Evolutionary conservation across 331 rosid genomes (phyloP), one percentile per base, ranked within the genome.

Genomic region (Prunus yedoensis): DNA sequence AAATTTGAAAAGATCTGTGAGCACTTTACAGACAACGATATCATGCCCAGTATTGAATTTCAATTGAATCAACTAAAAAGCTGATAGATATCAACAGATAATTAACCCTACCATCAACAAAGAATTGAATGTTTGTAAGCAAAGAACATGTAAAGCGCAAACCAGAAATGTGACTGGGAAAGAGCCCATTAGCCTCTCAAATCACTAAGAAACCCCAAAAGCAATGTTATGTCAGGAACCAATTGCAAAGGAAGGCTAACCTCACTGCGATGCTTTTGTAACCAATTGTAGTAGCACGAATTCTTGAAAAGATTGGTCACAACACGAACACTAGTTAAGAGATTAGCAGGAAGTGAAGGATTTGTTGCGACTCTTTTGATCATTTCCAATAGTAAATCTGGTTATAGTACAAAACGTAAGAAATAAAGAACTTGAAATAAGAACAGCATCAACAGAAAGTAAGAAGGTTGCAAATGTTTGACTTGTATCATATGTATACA

Each of bases 241-340:
- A 71, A 56, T 63, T 76, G 11, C 35, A 57, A 76, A 58, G 63
- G 79, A 49, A 80, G 73, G 52, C 83, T 67, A 74, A 94, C 99
- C 99, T 92, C 94, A 78, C 88, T 83, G 23, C 87, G 88, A 85
- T 87, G 89, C 74, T 77, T 83, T 72, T 78, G 90, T 81, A 94
- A 86, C 97, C 96, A 94, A 85, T 74, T 83, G 85, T 73, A 66
- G 84, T 56, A 86, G 77, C 79, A 76, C 0, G 89, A 81, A 80
- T 88, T 85, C 90, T 89, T 92, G 82, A 94, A 92, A 65, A 94
- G 91, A 80, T 94, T 94, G 60, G 88, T 75, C 18, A 92, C 82
- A 62, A 83, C 77, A 20, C 97, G 97, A 67, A 85, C 66, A 79
- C 92, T 86, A 35, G 97, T 94, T 89, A 92, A 78, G 83, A 88